These are phyloP conservation scores for Suhomyces xylopsoci DNA, from an alignment of 805 yeast genomes.

Conservation along the genomic window DNA sequence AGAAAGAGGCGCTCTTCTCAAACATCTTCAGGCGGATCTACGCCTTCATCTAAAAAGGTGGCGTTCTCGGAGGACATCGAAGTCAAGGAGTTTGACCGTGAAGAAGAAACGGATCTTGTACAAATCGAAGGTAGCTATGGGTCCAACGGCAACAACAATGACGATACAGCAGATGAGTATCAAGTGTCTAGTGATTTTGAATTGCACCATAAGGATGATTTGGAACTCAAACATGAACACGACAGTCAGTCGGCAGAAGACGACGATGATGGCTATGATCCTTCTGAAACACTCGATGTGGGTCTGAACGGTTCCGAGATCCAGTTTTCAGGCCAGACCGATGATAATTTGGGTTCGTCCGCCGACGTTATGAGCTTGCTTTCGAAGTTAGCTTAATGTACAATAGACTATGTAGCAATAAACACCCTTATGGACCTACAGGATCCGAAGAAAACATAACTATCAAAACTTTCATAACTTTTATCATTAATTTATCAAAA, in stretches of 20 bases:
- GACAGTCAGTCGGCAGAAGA: constrained; percentile 7
- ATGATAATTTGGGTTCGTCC: constrained; percentile 1
- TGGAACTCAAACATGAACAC: constrained; percentile 29
- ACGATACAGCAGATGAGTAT: constrained; percentile 10
- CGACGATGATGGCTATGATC: constrained; percentile 3
- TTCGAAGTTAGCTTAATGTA: constrained; percentile 24
- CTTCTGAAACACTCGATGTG: background rate
- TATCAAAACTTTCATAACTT: too few relatives aligned
- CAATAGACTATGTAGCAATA: background rate
- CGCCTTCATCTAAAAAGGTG: constrained; percentile 33
- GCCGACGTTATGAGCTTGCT: constrained; percentile 31
- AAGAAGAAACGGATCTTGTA: constrained; percentile 26
- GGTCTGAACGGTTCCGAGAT: constrained; percentile 1
- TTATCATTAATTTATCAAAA: too few relatives aligned
- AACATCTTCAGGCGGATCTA: constrained; percentile 20
- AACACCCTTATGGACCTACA: too few relatives aligned
- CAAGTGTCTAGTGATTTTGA: constrained; percentile 14
- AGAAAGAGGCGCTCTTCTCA: constrained; percentile 19
- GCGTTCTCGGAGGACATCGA: constrained; percentile 43
- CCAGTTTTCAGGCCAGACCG: background rate
- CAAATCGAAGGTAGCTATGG: constrained; percentile 20
- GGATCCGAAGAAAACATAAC: too few relatives aligned
- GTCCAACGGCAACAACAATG: constrained; percentile 11
- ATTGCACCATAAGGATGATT: constrained; percentile 28
- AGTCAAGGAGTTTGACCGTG: constrained; percentile 40